Evolutionary conservation across 495 filamentous ascomycete species (phyloP), one percentile per base, ranked within the genome.

Genomic region (Aspergillus heteromorphus): DNA sequence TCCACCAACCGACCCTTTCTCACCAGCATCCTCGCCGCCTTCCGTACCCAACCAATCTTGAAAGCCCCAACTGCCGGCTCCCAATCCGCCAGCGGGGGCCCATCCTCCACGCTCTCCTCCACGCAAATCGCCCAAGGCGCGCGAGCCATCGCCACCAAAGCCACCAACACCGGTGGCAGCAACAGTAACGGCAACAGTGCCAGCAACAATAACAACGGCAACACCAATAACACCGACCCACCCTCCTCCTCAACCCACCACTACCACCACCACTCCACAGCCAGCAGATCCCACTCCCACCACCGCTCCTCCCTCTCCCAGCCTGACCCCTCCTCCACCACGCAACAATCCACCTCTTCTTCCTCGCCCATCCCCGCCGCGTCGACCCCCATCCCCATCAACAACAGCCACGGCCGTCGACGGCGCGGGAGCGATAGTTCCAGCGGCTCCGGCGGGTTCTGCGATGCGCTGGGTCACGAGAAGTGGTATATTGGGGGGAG

Each of bases 401-500:
- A 63, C 54, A 63, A 65, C 38, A 58, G 38, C 25, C 61, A 62
- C 8, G 64, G 71, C 55, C 80, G 73, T 38, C 68, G 65, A 41
- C 69, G 75, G 27, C 75, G 83, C 34, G 77, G 91, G 51, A 79
- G 91, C 45, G 89, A 89, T 31, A 90, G 86, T 52, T 88, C 91
- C 57, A 90, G 82, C 64, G 87, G 83, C 45, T 87, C 82, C 36
- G 88, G 90, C 18, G 78, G 78, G 3, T 95, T 95, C 59, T 73
- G 87, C 16, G 91, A 95, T 59, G 84, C 84, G 5, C 60, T 85
- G 1, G 87, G 87, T 0, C 79, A 80, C 0, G 91, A 95, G 73
- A 88, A 86, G 63, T 90, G 89, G 85, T 96, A 92, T 68, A 89
- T 96, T 49, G 91, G 91, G 2, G 91, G 91, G 1, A 73, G 87